Percentiles rank a stretch among this genome's conserved stretches.
Conservation (phyloP, 805 yeast genomes). For the Blastobotrys robertii region DNA sequence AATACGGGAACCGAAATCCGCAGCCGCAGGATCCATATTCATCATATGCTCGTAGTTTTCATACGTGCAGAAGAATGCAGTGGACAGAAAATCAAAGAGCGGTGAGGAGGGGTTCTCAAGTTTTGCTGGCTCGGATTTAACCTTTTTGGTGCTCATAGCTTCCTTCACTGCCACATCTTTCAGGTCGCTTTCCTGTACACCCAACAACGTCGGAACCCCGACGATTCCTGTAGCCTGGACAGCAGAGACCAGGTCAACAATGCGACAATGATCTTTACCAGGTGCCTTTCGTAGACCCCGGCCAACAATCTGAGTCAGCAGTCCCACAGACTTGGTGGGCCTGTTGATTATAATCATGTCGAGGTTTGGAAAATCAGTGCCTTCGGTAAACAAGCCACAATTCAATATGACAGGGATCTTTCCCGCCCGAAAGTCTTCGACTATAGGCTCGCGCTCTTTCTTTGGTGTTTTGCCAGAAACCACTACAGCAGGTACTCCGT, state of each 20-base stretch:
- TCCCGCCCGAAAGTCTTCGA: conserved; percentile 53
- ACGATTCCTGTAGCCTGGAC: conserved; percentile 33
- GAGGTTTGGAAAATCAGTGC: conserved; percentile 86
- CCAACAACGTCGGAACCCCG: conserved; percentile 45
- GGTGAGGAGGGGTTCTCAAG: no score
- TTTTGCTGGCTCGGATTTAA: no score
- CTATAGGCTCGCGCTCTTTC: conserved; percentile 39
- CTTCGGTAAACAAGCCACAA: conserved; percentile 88
- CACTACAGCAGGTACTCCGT: conserved; percentile 58
- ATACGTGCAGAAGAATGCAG: no score
- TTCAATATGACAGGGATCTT: conserved; percentile 66
- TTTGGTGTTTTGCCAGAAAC: conserved; percentile 59
- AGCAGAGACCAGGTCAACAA: conserved; percentile 69
- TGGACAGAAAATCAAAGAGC: no score
- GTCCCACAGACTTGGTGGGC: conserved; percentile 66
- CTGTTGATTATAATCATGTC: conserved; percentile 72
- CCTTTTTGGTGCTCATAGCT: no score
- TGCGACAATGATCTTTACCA: conserved; percentile 56
- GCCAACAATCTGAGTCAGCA: conserved; percentile 83
- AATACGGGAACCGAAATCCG: no score
- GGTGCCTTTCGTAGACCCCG: conserved; percentile 65
- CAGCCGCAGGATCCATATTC: no score
- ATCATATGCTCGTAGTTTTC: no score
- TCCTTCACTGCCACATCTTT: no score
- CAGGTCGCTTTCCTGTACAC: conserved; percentile 9